phyloP scores from a whole-genome alignment of 768 basidiomycete genomes.

The Calocybe cyanea region DNA sequence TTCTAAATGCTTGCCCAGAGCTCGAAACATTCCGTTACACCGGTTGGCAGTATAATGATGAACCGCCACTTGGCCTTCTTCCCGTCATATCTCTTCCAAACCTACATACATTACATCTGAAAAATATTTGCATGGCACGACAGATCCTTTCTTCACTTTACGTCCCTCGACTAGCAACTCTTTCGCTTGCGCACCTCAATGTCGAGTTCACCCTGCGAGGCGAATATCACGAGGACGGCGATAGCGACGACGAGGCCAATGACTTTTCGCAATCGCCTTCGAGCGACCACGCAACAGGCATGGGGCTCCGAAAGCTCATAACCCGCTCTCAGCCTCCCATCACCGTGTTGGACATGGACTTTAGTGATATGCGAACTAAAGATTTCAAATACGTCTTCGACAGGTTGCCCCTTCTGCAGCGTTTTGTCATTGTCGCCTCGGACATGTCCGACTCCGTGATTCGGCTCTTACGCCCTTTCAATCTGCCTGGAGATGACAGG shows the following conservation, averaged over 20 bases:
- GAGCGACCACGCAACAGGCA: conserved; percentile 76
- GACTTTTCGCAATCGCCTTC: conserved; percentile 77
- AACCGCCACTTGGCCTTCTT: conserved; percentile 24
- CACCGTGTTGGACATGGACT: conserved; percentile 70
- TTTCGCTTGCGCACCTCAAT: conserved; percentile 66
- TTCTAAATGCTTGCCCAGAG: conserved; percentile 58
- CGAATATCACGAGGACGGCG: conserved; percentile 49
- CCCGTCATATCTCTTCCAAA: conserved; percentile 51
- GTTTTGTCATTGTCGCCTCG: conserved; percentile 73
- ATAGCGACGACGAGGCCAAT: conserved; percentile 68
- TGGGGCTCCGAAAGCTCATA: conserved; percentile 70
- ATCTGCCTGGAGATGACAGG: conserved; percentile 8
- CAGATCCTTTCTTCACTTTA: conserved; percentile 62
- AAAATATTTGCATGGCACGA: conserved; percentile 59
- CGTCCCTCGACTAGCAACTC: conserved; percentile 53
- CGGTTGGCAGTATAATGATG: conserved; percentile 49
- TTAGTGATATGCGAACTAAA: conserved; percentile 80
- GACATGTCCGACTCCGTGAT: conserved; percentile 80
- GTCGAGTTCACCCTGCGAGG: conserved; percentile 48
- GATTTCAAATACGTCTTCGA: conserved; percentile 72
- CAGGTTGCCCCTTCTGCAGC: conserved; percentile 45
- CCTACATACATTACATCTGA: conserved; percentile 54
- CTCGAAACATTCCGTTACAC: conserved; percentile 56
- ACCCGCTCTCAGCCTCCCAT: conserved; percentile 60
- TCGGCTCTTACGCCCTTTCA: conserved; percentile 47